Conservation (phyloP, 768 basidiomycete genomes). For the Boletus tomentosulus region DNA sequence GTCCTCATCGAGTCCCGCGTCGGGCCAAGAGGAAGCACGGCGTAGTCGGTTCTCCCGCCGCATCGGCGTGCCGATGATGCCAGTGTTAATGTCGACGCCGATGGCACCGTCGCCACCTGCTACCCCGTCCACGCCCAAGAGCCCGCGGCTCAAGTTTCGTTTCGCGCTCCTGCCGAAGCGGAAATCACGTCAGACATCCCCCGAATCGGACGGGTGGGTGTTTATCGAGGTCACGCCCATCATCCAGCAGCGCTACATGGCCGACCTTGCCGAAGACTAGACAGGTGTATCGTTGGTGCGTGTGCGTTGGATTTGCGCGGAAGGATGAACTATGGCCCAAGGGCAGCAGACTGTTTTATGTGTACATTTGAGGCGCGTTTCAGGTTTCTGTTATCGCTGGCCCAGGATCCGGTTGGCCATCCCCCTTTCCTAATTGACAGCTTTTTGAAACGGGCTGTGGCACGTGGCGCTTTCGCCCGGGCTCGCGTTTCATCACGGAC, state of each 20-base stretch:
- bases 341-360: background rate
- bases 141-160: conserved; percentile 12
- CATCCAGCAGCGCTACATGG: conserved; percentile 18
- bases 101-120: conserved; percentile 1
- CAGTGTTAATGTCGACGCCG: background rate
- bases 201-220: conserved; percentile 28
- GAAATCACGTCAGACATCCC: conserved; percentile 9
- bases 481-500: conserved; percentile 1
- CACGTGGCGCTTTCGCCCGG: background rate
- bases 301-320: background rate
- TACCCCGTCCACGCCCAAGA: conserved; percentile 17
- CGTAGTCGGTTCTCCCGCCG: conserved; percentile 8
- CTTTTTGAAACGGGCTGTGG: conserved; percentile 4
- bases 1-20: background rate
- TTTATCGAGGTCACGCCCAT: conserved; percentile 27
- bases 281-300: background rate
- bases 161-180: conserved; percentile 17
- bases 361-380: conserved; percentile 2
- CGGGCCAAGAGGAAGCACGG: background rate
- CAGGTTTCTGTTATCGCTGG: background rate
- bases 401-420: too few relatives aligned
- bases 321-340: background rate
- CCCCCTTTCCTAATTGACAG: background rate
- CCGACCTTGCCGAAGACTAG: conserved; percentile 12
- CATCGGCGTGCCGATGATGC: background rate